Evolutionary conservation across 176 grass and related monocot genomes (phyloP).

Genomic region (Musa acuminata): DNA sequence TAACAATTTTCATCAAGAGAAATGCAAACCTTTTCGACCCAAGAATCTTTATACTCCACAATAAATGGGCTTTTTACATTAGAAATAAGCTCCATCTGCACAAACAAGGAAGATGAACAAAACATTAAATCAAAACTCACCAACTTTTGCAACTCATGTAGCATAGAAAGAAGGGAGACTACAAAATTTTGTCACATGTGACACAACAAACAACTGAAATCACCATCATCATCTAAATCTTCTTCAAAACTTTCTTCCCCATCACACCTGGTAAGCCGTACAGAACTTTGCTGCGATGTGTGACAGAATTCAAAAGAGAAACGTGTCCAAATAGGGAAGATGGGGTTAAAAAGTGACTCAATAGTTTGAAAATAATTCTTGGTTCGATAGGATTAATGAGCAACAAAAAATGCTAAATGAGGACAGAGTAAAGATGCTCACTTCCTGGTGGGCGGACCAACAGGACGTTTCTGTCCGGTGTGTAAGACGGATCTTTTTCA

Average conservation of each 20-base stretch:
- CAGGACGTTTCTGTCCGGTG: conserved; percentile 63
- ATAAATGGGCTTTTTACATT: conserved; percentile 87
- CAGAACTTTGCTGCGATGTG: neutral
- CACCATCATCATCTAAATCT: too few relatives aligned
- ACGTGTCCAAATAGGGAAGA: neutral
- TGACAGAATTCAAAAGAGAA: neutral
- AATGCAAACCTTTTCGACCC: conserved; percentile 85
- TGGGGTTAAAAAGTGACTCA: neutral
- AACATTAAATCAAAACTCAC: neutral
- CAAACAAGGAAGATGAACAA: conserved; percentile 2
- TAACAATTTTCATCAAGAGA: conserved; percentile 3
- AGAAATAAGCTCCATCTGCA: conserved; percentile 88
- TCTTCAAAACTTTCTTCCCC: too few relatives aligned
- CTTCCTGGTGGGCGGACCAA: conserved; percentile 85
- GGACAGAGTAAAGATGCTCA: conserved; percentile 12
- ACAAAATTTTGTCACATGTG: too few relatives aligned
- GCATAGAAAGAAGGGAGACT: too few relatives aligned
- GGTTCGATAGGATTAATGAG: neutral
- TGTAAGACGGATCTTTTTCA: conserved; percentile 94
- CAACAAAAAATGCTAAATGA: conserved; percentile 2
- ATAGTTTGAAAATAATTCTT: too few relatives aligned
- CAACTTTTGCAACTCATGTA: too few relatives aligned
- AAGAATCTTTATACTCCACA: conserved; percentile 93
- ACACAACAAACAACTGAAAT: too few relatives aligned
- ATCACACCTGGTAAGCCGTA: too few relatives aligned